Conservation (phyloP, 83 land plant species). For the Larix sibirica region DNA sequence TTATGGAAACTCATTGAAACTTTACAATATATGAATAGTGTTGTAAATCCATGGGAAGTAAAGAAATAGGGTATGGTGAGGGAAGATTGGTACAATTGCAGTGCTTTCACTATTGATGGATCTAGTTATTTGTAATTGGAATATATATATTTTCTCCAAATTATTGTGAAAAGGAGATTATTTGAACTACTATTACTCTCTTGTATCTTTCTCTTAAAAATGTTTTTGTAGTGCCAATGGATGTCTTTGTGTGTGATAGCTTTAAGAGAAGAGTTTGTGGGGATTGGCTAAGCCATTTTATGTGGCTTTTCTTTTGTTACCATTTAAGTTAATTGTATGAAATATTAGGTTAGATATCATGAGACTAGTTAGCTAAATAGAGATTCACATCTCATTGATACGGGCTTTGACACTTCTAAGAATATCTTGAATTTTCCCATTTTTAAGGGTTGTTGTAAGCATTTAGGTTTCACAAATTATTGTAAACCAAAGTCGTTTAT, state of each 20-base stretch:
- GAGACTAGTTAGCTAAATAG: conserved; percentile 10
- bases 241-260: conserved; percentile 13
- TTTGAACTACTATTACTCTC: not conserved
- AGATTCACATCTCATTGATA: conserved; percentile 14
- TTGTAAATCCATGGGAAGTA: not conserved
- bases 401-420: not conserved
- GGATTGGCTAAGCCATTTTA: conserved; percentile 9
- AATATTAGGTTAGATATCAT: conserved; percentile 2
- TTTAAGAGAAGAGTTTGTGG: conserved; percentile 12
- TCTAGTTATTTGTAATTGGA: not conserved
- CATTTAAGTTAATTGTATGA: conserved; percentile 4
- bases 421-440: not conserved
- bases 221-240: conserved; percentile 1
- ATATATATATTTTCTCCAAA: not conserved
- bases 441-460: not conserved
- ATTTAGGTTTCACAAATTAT: conserved; percentile 11
- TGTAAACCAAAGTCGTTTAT: not conserved
- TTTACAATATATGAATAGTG: not conserved
- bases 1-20: conserved; percentile 33
- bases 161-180: conserved; percentile 1
- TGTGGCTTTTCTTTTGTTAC: conserved; percentile 1
- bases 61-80: conserved; percentile 2
- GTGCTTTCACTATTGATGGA: not conserved
- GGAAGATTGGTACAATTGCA: conserved; percentile 25
- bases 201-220: conserved; percentile 4